Evolutionary conservation across 139 green algal species (phyloP), one percentile per base, ranked within the genome.

Genomic region (Tetraselmis striata): DNA sequence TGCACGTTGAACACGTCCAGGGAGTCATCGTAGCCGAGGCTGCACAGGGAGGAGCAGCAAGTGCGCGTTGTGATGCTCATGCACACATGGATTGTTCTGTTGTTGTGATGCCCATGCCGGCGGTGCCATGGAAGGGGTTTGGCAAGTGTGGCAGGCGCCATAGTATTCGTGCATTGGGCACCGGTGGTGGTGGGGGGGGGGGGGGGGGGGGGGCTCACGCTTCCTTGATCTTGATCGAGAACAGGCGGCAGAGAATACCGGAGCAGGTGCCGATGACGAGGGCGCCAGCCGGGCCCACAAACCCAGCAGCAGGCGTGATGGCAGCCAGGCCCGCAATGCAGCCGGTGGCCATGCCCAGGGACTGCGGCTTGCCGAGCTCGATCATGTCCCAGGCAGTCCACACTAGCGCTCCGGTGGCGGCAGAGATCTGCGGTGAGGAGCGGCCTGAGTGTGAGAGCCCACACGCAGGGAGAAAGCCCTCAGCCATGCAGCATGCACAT

Each of bases 21-120:
- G 26, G 83, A 79, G 80, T 90, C 86, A 31, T 90, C 86, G 77
- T 89, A 89, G 2, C 83, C 85, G 58, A 84, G 82, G 79, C 84
- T 85, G 74, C 23, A 74, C 58, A 74, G 58, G 18, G 58, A 18
- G 58, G 23, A 74, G 58, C 58, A 74, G 58, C 58, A 74, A 74
- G 58, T 18, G 23, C 23, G 58, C 58, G 23, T n/a, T n/a, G n/a
- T n/a, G n/a, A n/a, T n/a, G n/a, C n/a, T n/a, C n/a, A n/a, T n/a
- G n/a, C n/a, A n/a, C n/a, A n/a, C n/a, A n/a, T n/a, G n/a, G n/a
- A n/a, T n/a, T n/a, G n/a, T n/a, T n/a, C n/a, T n/a, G n/a, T n/a
- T n/a, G n/a, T n/a, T n/a, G n/a, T n/a, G n/a, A n/a, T n/a, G n/a
- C n/a, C n/a, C n/a, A n/a, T n/a, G n/a, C n/a, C n/a, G n/a, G n/a